These are phyloP conservation scores for Fusarium sp. DNA, from an alignment of 2,329 filamentous ascomycete species.

Conservation along the genomic window DNA sequence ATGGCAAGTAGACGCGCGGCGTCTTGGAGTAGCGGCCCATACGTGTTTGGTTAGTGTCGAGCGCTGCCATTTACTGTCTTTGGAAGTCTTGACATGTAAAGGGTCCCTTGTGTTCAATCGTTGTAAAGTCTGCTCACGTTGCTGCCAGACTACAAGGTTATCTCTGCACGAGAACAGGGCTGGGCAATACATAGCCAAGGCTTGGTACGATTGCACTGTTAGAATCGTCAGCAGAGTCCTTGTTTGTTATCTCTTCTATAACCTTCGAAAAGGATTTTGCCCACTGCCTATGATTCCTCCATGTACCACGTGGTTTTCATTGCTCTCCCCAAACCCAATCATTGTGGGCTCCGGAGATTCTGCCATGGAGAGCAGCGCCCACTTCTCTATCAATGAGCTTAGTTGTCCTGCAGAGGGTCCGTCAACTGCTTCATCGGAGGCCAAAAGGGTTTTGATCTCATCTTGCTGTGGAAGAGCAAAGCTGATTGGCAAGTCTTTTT, in stretches of 20 bases:
- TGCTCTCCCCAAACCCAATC: not conserved
- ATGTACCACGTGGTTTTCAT: too few species aligned
- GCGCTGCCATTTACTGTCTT: not conserved
- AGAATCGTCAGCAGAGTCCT: too few species aligned
- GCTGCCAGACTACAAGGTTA: too few species aligned
- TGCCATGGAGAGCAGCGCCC: not conserved
- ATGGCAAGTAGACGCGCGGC: conserved; percentile 22
- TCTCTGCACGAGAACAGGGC: too few species aligned
- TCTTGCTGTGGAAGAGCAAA: not conserved
- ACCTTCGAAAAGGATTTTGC: too few species aligned
- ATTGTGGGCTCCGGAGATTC: not conserved
- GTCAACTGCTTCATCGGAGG: not conserved
- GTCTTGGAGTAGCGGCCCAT: not conserved
- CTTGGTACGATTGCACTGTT: too few species aligned
- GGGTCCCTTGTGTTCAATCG: too few species aligned
- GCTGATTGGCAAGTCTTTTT: not conserved
- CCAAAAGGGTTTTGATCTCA: not conserved
- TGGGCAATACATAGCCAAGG: too few species aligned
- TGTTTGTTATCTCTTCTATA: too few species aligned
- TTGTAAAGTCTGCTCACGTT: too few species aligned
- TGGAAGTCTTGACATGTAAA: not conserved
- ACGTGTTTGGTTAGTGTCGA: not conserved
- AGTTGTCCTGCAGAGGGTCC: not conserved
- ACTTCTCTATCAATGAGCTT: conserved; percentile 2
- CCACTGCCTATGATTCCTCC: too few species aligned